These are phyloP conservation scores for Starmerella floricola DNA, from an alignment of 805 yeast species.

Conservation along the genomic window DNA sequence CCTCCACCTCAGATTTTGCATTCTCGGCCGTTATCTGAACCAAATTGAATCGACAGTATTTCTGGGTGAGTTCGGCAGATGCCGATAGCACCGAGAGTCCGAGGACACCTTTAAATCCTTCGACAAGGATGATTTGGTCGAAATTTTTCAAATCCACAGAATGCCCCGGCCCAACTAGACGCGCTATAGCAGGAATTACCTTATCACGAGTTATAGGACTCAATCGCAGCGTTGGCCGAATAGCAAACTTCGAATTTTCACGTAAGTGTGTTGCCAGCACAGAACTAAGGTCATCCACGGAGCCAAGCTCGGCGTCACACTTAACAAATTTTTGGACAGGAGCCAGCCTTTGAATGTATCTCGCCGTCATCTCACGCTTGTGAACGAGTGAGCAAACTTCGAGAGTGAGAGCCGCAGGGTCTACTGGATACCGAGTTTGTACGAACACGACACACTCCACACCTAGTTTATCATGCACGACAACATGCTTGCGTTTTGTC, in stretches of 20 bases:
- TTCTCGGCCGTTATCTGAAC: conserved; percentile 47
- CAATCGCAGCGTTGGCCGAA: conserved; percentile 66
- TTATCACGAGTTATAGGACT: conserved; percentile 56
- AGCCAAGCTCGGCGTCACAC: conserved; percentile 49
- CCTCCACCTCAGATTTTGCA: background rate
- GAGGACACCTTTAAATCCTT: conserved; percentile 75
- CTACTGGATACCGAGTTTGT: conserved; percentile 65
- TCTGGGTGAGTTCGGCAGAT: conserved; percentile 37
- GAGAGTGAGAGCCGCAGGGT: conserved; percentile 60
- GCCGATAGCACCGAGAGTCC: conserved; percentile 71
- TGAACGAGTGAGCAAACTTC: conserved; percentile 50
- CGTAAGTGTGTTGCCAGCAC: conserved; percentile 65
- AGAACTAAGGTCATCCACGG: conserved; percentile 43
- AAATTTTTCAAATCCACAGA: conserved; percentile 66
- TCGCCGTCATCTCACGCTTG: conserved; percentile 30
- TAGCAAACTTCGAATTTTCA: conserved; percentile 50
- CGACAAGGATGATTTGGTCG: conserved; percentile 69
- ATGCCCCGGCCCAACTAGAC: conserved; percentile 59
- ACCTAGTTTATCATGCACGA: conserved; percentile 24
- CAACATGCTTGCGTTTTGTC: conserved; percentile 22
- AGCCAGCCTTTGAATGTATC: conserved; percentile 60
- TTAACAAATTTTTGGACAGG: conserved; percentile 66
- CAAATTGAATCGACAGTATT: conserved; percentile 58
- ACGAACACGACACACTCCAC: conserved; percentile 56
- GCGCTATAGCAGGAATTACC: conserved; percentile 63